phyloP scores from a whole-genome alignment of 2,329 filamentous ascomycete genomes.

The Fusarium nodosum region DNA sequence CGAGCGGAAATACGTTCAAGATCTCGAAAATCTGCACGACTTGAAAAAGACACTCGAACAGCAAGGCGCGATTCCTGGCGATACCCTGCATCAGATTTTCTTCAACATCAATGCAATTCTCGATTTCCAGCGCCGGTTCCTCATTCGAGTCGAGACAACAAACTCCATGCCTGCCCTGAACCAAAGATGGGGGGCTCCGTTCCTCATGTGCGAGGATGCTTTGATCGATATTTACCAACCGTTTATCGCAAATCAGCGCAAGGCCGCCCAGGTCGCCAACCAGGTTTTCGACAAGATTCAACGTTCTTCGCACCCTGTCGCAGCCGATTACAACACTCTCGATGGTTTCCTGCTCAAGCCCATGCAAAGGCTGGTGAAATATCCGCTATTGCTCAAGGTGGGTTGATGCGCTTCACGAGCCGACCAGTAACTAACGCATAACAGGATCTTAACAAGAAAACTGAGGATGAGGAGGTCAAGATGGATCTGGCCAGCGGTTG shows the following conservation, averaged over 20 bases:
- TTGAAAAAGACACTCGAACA: conserved; percentile 92
- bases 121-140: conserved; percentile 93
- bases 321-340: conserved; percentile 86
- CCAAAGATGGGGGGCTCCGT: conserved; percentile 96
- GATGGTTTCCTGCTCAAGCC: conserved; percentile 96
- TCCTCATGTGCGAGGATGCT: conserved; percentile 84
- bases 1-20: conserved; percentile 97
- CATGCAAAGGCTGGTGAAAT: conserved; percentile 95
- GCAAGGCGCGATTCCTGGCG: conserved; percentile 87
- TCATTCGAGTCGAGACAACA: conserved; percentile 96
- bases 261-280: conserved; percentile 86
- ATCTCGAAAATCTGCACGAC: conserved; percentile 92
- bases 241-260: conserved; percentile 96
- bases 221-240: conserved; percentile 91
- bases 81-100: conserved; percentile 94
- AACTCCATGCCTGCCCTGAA: conserved; percentile 81
- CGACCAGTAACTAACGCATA: conserved; percentile 46
- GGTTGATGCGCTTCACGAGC: conserved; percentile 41
- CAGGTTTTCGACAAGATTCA: conserved; percentile 89
- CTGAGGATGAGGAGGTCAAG: conserved; percentile 77
- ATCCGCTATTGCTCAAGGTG: conserved; percentile 89
- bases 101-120: conserved; percentile 95
- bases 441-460: conserved; percentile 89
- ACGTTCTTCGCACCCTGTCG: conserved; percentile 80
- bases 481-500: conserved; percentile 82